Evolutionary conservation across 768 basidiomycete species (phyloP).

Genomic region (Tephrocybe sp.): DNA sequence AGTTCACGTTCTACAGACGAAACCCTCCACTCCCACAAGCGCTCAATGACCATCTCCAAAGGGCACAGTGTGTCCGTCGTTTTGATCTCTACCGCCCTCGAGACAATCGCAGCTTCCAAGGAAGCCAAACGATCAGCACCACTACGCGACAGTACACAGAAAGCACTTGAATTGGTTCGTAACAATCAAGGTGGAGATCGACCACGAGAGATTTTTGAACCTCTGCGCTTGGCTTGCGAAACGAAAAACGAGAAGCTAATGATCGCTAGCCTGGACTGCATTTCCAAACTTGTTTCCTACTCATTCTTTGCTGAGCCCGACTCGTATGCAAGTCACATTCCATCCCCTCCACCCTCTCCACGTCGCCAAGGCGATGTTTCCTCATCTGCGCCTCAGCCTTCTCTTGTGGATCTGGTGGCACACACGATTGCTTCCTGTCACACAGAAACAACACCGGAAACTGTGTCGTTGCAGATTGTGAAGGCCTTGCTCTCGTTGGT

Average conservation of each 20-base stretch:
- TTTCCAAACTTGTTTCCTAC: slow-evolving; percentile 96
- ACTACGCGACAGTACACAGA: slow-evolving; percentile 81
- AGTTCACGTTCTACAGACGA: slow-evolving; percentile 7
- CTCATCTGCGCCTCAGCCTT: slow-evolving; percentile 53
- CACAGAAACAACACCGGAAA: slow-evolving; percentile 81
- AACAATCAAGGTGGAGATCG: slow-evolving; percentile 71
- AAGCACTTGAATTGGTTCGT: slow-evolving; percentile 80
- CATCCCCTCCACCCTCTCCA: slow-evolving; percentile 82
- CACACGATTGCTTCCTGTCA: slow-evolving; percentile 94
- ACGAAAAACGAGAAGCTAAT: slow-evolving; percentile 90
- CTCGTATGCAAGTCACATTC: slow-evolving; percentile 38
- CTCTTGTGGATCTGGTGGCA: slow-evolving; percentile 90
- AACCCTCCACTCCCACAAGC: slow-evolving; percentile 36
- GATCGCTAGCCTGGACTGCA: slow-evolving; percentile 96
- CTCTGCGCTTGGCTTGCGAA: slow-evolving; percentile 95
- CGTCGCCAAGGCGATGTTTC: slow-evolving; percentile 41
- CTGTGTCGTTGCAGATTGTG: slow-evolving; percentile 95
- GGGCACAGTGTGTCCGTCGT: slow-evolving; percentile 78
- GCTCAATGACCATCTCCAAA: slow-evolving; percentile 62
- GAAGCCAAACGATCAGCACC: slow-evolving; percentile 82
- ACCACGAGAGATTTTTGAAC: slow-evolving; percentile 91
- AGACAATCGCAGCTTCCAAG: slow-evolving; percentile 82
- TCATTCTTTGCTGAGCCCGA: slow-evolving; percentile 88
- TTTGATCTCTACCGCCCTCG: slow-evolving; percentile 81
- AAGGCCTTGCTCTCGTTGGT: slow-evolving; percentile 91